These are phyloP conservation scores for Chlorociboria aeruginascens DNA, from an alignment of 495 filamentous ascomycete genomes.

Conservation along the genomic window DNA sequence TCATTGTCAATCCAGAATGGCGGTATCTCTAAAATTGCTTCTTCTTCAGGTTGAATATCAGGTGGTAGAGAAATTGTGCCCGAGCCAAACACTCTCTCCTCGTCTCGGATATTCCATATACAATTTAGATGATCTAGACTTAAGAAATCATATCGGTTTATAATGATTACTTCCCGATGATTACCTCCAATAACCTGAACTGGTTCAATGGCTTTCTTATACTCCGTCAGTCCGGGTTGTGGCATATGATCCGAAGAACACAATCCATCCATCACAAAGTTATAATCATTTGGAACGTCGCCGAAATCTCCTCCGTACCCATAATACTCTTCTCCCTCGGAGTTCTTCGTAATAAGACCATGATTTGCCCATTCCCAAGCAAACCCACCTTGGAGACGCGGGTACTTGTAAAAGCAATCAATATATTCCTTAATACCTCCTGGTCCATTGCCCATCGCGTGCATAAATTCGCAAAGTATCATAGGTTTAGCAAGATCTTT, in stretches of 20 bases:
- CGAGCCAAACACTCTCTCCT: too few species aligned
- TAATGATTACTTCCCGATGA: constrained; percentile 23
- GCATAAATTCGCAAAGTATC: constrained; percentile 57
- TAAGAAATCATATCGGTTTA: constrained; percentile 43
- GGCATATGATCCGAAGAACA: constrained; percentile 47
- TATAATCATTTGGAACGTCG: constrained; percentile 56
- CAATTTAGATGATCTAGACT: constrained; percentile 36
- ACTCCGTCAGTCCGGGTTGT: constrained; percentile 47
- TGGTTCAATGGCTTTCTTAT: constrained; percentile 54
- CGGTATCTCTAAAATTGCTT: background rate
- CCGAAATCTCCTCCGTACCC: constrained; percentile 66
- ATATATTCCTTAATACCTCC: constrained; percentile 56
- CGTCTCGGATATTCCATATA: constrained; percentile 32
- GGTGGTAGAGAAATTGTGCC: too few species aligned
- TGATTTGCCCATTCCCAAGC: constrained; percentile 75
- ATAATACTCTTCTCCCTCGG: constrained; percentile 45
- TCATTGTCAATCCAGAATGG: too few species aligned
- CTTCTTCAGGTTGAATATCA: constrained; percentile 2
- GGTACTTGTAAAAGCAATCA: constrained; percentile 52
- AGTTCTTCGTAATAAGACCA: constrained; percentile 42
- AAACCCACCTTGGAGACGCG: constrained; percentile 55
- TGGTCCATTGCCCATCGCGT: constrained; percentile 69
- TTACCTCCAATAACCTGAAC: constrained; percentile 31
- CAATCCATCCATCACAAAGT: constrained; percentile 60
- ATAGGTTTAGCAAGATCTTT: constrained; percentile 34